Conservation (phyloP, 495 filamentous ascomycete species). For the Letharia lupina region DNA sequence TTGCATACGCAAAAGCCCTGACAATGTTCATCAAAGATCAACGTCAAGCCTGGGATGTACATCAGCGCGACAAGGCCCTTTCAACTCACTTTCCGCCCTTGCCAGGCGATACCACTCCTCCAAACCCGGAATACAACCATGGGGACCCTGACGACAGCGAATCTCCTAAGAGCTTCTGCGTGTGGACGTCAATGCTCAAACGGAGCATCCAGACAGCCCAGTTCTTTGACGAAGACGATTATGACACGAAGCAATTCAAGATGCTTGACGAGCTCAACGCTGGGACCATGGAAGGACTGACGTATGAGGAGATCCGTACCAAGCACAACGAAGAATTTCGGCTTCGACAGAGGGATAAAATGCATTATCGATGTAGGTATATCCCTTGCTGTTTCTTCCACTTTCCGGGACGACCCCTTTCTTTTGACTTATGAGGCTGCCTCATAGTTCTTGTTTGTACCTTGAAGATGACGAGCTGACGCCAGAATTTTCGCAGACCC, state of each 20-base stretch:
- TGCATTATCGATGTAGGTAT: constrained; percentile 38
- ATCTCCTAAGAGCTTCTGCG: constrained; percentile 82
- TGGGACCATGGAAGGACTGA: constrained; percentile 86
- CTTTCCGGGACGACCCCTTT: constrained; percentile 56
- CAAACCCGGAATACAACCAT: constrained; percentile 70
- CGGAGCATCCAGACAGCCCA: constrained; percentile 76
- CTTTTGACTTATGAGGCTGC: background rate
- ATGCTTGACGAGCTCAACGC: constrained; percentile 97
- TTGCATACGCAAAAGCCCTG: constrained; percentile 61
- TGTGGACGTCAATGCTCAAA: constrained; percentile 96
- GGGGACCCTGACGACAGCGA: constrained; percentile 40
- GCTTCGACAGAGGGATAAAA: constrained; percentile 68
- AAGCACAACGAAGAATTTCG: constrained; percentile 69
- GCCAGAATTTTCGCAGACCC: constrained; percentile 43
- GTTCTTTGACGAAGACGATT: constrained; percentile 93
- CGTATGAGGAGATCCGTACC: constrained; percentile 77
- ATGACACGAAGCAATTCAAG: constrained; percentile 93
- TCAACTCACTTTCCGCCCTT: constrained; percentile 70
- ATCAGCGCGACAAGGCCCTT: constrained; percentile 63
- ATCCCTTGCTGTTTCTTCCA: background rate
- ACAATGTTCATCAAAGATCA: constrained; percentile 69
- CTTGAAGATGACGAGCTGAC: background rate
- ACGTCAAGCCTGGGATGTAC: constrained; percentile 64
- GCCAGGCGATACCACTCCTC: constrained; percentile 84
- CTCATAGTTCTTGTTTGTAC: background rate